Percentiles rank a stretch among this genome's conserved stretches.
Conservation (phyloP, 2,329 filamentous ascomycete genomes). For the Metarhizium album region DNA sequence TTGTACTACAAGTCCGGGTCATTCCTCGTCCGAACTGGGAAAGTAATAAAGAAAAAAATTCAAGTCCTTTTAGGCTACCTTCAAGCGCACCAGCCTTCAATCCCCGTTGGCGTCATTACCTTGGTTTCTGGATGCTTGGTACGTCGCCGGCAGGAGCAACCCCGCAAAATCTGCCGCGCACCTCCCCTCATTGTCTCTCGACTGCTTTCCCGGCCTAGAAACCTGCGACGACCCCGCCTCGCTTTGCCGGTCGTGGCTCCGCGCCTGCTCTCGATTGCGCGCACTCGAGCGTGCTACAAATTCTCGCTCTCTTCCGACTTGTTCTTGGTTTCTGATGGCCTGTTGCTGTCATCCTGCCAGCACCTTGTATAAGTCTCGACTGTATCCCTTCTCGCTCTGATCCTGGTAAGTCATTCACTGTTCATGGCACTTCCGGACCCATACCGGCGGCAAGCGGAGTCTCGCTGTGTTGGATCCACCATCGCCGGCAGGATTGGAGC, state of each 20-base stretch:
- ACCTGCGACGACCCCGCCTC: conserved; percentile 2
- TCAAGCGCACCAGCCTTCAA: neutral
- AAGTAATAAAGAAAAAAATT: neutral
- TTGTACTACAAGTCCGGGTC: neutral
- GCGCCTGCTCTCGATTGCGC: conserved; percentile 1
- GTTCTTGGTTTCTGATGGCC: neutral
- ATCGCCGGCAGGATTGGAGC: neutral
- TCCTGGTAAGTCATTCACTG: conserved; percentile 5
- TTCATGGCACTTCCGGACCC: conserved; percentile 1
- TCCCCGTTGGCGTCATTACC: neutral
- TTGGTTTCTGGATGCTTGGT: neutral
- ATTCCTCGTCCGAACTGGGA: neutral
- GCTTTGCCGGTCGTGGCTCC: conserved; percentile 1
- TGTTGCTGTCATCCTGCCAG: neutral
- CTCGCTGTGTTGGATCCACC: conserved; percentile 8
- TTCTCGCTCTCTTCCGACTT: neutral
- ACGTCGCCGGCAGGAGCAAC: neutral
- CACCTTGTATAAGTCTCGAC: neutral
- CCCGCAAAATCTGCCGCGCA: conserved; percentile 1
- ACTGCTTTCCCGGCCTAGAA: neutral
- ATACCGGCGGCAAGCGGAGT: conserved; percentile 8
- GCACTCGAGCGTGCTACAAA: neutral
- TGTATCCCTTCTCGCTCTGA: neutral
- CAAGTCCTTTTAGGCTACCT: neutral
- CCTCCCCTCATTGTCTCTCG: neutral